Base-by-base conservation (phyloP, 768 basidiomycete species). In the Mycena crocata region DNA sequence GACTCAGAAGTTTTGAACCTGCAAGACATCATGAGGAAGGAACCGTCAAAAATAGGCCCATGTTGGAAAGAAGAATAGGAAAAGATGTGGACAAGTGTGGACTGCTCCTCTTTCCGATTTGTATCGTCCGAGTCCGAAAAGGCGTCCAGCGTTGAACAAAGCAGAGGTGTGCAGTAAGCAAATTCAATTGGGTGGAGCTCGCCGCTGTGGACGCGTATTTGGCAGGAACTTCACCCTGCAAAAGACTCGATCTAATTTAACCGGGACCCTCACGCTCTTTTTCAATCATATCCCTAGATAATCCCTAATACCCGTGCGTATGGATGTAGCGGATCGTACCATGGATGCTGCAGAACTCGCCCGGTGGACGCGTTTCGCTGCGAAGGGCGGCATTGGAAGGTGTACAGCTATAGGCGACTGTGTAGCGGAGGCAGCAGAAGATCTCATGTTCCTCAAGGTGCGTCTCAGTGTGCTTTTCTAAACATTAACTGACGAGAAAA, bases 381-480 rank as follows among this genome's bases (percentile, higher is more conserved):
- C 83, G 6, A 95, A 94, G 73, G 94, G 94, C 0, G 94, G 94
- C 17, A 93, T 95, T 57, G 94, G 94, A 6, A 90, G 83, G 70
- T 94, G 93, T 68, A 89, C 87, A 1, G 94, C 94, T 5, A 62
- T 84, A 28, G 83, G 85, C 57, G 93, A 96, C 76, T 93, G 92
- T 72, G 86, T 93, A 23, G 93, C 93, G 2, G 88, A 93, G 75
- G 83, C 84, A 40, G 76, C 85, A 14, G 90, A 90, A 26, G 94
- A 95, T 77, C 83, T 96, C 48, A 96, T 96, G 94, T 95, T 96
- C 75, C 77, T 95, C 52, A 90, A 92, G 86, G 93, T 89, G 60
- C 51, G 86, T 80, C 31, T 26, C n/a, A 12, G 42, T 67, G 31
- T 58, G 9, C 34, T 50, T 55, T 15, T 54, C 57, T 31, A 40